Conservation (phyloP, 2,329 filamentous ascomycete species). For the Thermothelomyces thermophilus region DNA sequence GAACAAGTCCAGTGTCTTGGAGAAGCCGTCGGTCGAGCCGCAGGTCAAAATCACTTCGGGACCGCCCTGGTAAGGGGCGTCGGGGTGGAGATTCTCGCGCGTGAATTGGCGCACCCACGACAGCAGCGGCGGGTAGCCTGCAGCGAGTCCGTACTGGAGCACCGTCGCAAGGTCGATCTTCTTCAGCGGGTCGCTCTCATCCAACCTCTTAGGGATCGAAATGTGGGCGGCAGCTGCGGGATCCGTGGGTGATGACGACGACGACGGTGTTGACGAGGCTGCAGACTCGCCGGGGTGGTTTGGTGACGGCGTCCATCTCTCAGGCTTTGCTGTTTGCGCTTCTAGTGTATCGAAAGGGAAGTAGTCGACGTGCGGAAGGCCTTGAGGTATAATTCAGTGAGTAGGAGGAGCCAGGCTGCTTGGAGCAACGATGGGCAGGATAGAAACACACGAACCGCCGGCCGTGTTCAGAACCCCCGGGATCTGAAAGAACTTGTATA, state of each 20-base stretch:
- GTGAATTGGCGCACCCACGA: constrained; percentile 75
- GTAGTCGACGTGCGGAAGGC: constrained; percentile 71
- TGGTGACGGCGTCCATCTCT: constrained; percentile 66
- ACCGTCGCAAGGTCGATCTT: constrained; percentile 78
- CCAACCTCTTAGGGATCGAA: constrained; percentile 62
- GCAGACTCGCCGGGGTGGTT: constrained; percentile 45
- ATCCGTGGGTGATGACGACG: constrained; percentile 24
- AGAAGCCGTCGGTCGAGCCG: constrained; percentile 79
- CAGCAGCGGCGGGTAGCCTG: constrained; percentile 73
- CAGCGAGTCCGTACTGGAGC: constrained; percentile 78
- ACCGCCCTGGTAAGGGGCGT: constrained; percentile 69
- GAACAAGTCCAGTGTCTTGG: constrained; percentile 69
- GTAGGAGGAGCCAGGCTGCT: background rate
- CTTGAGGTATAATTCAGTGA: constrained; percentile 35
- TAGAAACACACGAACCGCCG: constrained; percentile 43
- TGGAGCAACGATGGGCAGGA: background rate
- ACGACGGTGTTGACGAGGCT: background rate
- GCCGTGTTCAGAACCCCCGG: constrained; percentile 57
- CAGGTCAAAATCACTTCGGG: constrained; percentile 73
- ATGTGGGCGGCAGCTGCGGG: constrained; percentile 44
- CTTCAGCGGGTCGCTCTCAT: constrained; percentile 50
- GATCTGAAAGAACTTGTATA: constrained; percentile 76
- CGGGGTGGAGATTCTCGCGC: constrained; percentile 69
- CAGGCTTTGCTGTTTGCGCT: constrained; percentile 66
- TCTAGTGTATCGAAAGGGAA: constrained; percentile 92